phyloP scores from a whole-genome alignment of 1,284 basidiomycete species.

The Somion occarium region DNA sequence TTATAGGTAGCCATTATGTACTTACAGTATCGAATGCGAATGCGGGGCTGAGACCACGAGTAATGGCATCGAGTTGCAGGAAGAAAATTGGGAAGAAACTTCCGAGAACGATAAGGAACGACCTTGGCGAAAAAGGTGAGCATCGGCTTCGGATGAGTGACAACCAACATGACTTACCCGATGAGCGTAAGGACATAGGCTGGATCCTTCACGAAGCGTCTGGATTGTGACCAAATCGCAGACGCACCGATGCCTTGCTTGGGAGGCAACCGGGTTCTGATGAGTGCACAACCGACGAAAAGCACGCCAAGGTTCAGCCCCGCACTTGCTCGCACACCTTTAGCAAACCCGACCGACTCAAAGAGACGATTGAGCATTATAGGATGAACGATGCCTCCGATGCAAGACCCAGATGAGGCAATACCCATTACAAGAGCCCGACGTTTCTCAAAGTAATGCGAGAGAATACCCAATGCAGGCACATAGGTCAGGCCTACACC shows the following conservation, averaged over 20 bases:
- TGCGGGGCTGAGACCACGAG: constrained; percentile 33
- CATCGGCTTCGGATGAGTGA: neutral
- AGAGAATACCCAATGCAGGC: constrained; percentile 44
- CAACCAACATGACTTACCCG: constrained; percentile 14
- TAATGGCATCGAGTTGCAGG: constrained; percentile 45
- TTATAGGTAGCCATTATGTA: constrained; percentile 1
- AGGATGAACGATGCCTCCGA: constrained; percentile 37
- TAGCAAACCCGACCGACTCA: constrained; percentile 35
- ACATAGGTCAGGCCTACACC: constrained; percentile 45
- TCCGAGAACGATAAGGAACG: neutral
- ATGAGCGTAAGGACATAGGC: constrained; percentile 16
- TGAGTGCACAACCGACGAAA: constrained; percentile 10
- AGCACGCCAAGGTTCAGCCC: constrained; percentile 12
- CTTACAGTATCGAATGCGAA: constrained; percentile 48
- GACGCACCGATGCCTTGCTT: neutral
- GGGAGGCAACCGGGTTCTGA: constrained; percentile 6
- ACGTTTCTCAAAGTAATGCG: constrained; percentile 41
- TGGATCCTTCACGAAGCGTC: constrained; percentile 14
- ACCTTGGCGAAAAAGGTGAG: neutral
- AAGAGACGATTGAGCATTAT: constrained; percentile 47
- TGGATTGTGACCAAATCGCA: constrained; percentile 4
- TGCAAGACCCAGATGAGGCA: constrained; percentile 31
- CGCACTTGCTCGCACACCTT: constrained; percentile 28
- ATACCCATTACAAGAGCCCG: constrained; percentile 46
- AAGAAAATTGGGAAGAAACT: constrained; percentile 41